Evolutionary conservation across 129 eudicot genomes (phyloP), one percentile per base, ranked within the genome.

Genomic region (Helichrysum umbraculigerum): DNA sequence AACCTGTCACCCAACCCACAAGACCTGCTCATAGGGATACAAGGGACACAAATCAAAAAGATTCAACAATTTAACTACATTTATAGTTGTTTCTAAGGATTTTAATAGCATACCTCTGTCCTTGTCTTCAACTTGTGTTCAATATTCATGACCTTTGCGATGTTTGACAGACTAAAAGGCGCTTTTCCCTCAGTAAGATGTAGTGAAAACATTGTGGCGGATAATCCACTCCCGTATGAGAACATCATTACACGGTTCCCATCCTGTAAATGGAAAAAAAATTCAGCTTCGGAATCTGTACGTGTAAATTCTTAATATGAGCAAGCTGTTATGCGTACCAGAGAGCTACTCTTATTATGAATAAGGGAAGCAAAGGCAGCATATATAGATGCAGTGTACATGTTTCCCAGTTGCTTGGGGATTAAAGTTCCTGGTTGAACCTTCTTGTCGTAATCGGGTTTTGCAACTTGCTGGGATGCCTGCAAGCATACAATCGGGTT

Each of bases 321-420:
- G 30, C 73, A 34, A 82, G 15, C 21, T 37, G 11, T 29, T 20
- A 44, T 3, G 34, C 47, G 28, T 82, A 94, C 99, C 99, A 94
- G 75, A 66, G 93, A 47, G 86, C 74, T 87, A 47, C 67, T 78
- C 83, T 94, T 91, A 62, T 91, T 94, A 87, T 94, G 96, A 75
- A 94, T 58, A 28, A 94, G 94, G 66, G 99, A 94, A 42, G 90
- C 99, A 79, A 94, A 86, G 7, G 99, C 99, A 0, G 97, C 94
- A 74, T 94, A 94, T 56, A 94, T 76, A 68, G 97, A 94, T 68
- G 99, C 99, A 22, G 99, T 94, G 85, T 94, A 94, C 96, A 89
- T 94, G 87, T 94, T 94, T 52, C 99, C 99, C 5, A 94, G 87
- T 91, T 94, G 97, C 81, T 94, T 94, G 6, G 99, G 99, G 22